A percentile compares a stretch with the other conserved stretches of the same genome.
phyloP scores from a whole-genome alignment of 2,329 filamentous ascomycete genomes.

The Clarireedia monteithiana region DNA sequence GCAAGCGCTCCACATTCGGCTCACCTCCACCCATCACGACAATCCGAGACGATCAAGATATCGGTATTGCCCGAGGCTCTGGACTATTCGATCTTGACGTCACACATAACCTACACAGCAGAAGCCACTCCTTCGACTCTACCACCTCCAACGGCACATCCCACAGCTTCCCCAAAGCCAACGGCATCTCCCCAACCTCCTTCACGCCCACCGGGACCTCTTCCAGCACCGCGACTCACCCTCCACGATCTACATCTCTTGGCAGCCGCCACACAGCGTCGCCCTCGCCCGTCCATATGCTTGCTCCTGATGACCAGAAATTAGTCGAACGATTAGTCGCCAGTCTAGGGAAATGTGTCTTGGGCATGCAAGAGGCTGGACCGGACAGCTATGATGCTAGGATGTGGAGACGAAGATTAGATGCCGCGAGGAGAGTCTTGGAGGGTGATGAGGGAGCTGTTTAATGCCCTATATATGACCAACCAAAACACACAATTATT shows the following conservation, averaged over 20 bases:
- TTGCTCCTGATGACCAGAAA: conserved; percentile 45
- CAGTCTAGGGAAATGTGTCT: conserved; percentile 51
- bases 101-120: conserved; percentile 48
- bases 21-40: conserved; percentile 9
- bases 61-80: conserved; percentile 12
- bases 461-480: conserved; percentile 7
- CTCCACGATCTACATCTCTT: conserved; percentile 7
- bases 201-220: conserved; percentile 4
- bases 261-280: conserved; percentile 13
- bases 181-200: conserved; percentile 16
- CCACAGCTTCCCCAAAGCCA: conserved; percentile 51
- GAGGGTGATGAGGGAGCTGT: conserved; percentile 53
- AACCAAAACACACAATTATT: neutral
- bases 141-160: conserved; percentile 41
- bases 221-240: neutral
- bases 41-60: conserved; percentile 10
- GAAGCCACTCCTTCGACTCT: conserved; percentile 30
- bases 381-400: conserved; percentile 49
- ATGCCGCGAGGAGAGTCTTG: conserved; percentile 64
- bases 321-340: conserved; percentile 53
- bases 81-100: conserved; percentile 25
- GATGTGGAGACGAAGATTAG: conserved; percentile 62
- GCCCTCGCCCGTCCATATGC: conserved; percentile 27
- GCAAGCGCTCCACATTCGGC: conserved; percentile 27
- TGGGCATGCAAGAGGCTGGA: conserved; percentile 48